Base-by-base conservation (phyloP, 208 protist species). In the Kentomonas sorsogonicus region DNA sequence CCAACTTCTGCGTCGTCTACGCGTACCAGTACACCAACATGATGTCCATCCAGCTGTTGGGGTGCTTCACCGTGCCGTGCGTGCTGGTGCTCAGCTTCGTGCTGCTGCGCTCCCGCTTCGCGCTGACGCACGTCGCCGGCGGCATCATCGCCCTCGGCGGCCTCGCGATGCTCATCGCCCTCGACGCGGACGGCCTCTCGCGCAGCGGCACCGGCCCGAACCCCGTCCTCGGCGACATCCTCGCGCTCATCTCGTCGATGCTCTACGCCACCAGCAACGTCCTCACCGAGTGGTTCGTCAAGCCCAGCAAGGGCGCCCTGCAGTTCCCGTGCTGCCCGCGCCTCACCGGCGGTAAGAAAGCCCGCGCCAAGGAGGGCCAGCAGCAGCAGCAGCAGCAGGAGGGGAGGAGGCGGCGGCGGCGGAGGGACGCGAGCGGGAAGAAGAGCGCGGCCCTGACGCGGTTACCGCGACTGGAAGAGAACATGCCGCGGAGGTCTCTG, bases 11-110 rank as follows among this genome's bases (percentile, higher is more conserved):
- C 18, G 77, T 97, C 26, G 90, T 98, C 0, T 76, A 86, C 7
- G 95, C 95, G 0, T 98, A 97, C 53, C 83, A 95, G 40, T 98
- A 96, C 63, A 96, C 94, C 2, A 77, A 92, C 25, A 92, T 98
- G 31, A 83, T 93, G 34, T 96, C 86, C 4, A 79, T 95, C 0
- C 85, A 95, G 68, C 69, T 96, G 2, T 70, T 98, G 5, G 81
- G 77, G 38, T 97, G 92, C 52, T 95, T 97, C 40, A 94, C 86
- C 0, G 90, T 97, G n/a, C 94, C 95, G 3, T 96, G 76, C 53
- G 94, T 97, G 1, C 66, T 97, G 23, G 59, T 96, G 1, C 57
- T 97, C 0, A 94, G 90, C 25, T 83, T 81, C 54, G 63, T 98
- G 20, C 60, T 98, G 25, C 51, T 98, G 26, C 74, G 77, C 39